Conservation (phyloP, 352 stramenopile species). For the Pythium aphanidermatum region DNA sequence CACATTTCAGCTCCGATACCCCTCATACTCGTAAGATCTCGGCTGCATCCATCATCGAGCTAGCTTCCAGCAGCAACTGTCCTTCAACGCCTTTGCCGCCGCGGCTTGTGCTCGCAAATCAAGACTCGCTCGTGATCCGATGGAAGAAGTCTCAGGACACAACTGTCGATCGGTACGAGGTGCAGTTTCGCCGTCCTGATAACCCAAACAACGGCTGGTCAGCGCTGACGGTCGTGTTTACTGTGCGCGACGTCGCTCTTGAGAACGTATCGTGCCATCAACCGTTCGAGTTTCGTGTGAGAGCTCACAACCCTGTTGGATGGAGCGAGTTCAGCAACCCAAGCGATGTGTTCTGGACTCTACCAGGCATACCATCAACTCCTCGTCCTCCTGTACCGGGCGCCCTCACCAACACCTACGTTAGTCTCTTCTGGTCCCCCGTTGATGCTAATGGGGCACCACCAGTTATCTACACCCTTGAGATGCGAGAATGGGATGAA, state of each 20-base stretch:
- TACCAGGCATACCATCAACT: conserved; percentile 38
- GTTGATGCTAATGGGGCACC: conserved; percentile 49
- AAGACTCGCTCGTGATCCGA: conserved; percentile 39
- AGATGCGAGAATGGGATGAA: conserved; percentile 33
- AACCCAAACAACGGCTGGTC: conserved; percentile 44
- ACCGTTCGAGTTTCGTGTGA: conserved; percentile 49
- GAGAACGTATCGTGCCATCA: conserved; percentile 43
- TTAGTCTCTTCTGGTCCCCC: conserved; percentile 65
- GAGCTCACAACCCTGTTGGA: conserved; percentile 48
- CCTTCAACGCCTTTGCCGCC: conserved; percentile 33
- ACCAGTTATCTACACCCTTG: conserved; percentile 55
- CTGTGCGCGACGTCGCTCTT: conserved; percentile 37
- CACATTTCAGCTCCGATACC: conserved; percentile 1
- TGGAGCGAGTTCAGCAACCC: conserved; percentile 60
- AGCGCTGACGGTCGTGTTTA: conserved; percentile 27
- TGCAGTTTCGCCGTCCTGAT: conserved; percentile 53
- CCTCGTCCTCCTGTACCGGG: conserved; percentile 46
- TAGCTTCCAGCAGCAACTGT: conserved; percentile 31
- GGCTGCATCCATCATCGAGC: conserved; percentile 51
- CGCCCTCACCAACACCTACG: conserved; percentile 57
- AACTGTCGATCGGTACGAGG: conserved; percentile 67
- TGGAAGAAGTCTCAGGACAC: conserved; percentile 60
- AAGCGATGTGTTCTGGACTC: conserved; percentile 51
- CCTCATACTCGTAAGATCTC: conserved; percentile 42
- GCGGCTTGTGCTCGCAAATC: conserved; percentile 39